Base-by-base conservation (phyloP, 495 filamentous ascomycete species). In the Talaromyces proteolyticus region DNA sequence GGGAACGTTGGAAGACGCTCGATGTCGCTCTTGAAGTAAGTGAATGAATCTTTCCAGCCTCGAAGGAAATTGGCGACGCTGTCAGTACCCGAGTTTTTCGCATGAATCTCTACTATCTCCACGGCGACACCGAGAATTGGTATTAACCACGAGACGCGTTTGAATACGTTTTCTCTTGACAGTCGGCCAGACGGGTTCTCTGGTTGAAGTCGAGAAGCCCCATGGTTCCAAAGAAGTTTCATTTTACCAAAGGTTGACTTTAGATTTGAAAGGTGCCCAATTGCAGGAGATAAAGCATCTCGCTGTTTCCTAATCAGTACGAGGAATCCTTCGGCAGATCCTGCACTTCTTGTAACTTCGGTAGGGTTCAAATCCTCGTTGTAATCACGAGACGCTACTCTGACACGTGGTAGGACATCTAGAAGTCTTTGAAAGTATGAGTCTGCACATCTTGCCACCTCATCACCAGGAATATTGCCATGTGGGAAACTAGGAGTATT, bases 271-370 rank as follows among this genome's bases (percentile, higher is more conserved):
- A 72, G 52, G 5, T 73, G 58, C 12, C 57, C 67, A 18, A 76
- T 54, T 2, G 72, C 59, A 19, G 60, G 64, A 0, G 77, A 72
- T 24, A 89, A 65, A 8, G 64, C 52, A 40, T 60, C 63, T 56
- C 88, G 80, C 65, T 97, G 91, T 20, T 74, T 73, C 34, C 95
- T 67, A 37, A 80, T 61, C 14, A 85, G 64, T 50, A 84, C 73
- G 26, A 96, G 61, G 19, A 97, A 69, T 43, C 91, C 85, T 60
- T 99, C 93, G 29, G 96, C 65, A 44, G 85, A 88, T 0, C 89
- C 89, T 11, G 86, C 73, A 62, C 89, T 90, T 53, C 90, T 77
- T 23, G 77, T 73, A 14, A 93, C 76, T 50, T 96, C 88, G 10
- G 84, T 81, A 44, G 76, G 72, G 53, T 81, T 94, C 17, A 99